phyloP scores from a whole-genome alignment of 2,329 filamentous ascomycete species.

The Fusarium torreyae region DNA sequence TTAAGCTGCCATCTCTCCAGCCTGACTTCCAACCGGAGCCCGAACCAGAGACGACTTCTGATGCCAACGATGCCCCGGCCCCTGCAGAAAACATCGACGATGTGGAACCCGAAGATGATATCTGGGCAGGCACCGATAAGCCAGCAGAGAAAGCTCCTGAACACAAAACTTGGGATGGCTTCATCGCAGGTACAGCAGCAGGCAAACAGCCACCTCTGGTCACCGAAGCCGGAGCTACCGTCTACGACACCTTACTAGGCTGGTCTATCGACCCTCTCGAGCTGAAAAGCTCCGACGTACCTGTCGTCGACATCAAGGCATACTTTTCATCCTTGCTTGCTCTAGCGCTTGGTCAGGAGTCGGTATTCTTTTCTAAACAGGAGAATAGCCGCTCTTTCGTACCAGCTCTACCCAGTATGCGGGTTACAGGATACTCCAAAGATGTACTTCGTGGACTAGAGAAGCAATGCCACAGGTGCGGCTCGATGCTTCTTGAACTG shows the following conservation, averaged over 20 bases:
- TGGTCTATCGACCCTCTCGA: constrained; percentile 58
- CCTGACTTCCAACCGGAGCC: constrained; percentile 25
- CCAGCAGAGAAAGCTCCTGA: constrained; percentile 53
- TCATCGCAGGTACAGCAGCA: constrained; percentile 61
- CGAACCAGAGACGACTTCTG: constrained; percentile 23
- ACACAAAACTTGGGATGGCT: constrained; percentile 80
- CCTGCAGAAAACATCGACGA: constrained; percentile 18
- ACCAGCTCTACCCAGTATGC: constrained; percentile 61
- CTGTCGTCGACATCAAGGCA: constrained; percentile 63
- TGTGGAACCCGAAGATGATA: constrained; percentile 40
- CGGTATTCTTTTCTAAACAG: constrained; percentile 78
- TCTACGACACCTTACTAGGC: constrained; percentile 75
- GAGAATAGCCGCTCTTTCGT: constrained; percentile 67
- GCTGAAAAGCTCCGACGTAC: constrained; percentile 56
- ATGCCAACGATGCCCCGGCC: constrained; percentile 14
- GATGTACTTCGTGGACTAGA: constrained; percentile 64
- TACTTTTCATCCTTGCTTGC: constrained; percentile 74
- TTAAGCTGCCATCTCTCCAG: constrained; percentile 45
- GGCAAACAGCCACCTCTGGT: constrained; percentile 68
- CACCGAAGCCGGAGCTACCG: constrained; percentile 76
- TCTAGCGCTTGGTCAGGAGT: constrained; percentile 79
- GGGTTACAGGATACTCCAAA: constrained; percentile 71
- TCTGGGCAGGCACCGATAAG: constrained; percentile 64
- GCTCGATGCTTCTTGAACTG: constrained; percentile 64
- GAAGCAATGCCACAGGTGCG: constrained; percentile 62